phyloP scores from a whole-genome alignment of 2,329 filamentous ascomycete species.

The Cercospora canescens region DNA sequence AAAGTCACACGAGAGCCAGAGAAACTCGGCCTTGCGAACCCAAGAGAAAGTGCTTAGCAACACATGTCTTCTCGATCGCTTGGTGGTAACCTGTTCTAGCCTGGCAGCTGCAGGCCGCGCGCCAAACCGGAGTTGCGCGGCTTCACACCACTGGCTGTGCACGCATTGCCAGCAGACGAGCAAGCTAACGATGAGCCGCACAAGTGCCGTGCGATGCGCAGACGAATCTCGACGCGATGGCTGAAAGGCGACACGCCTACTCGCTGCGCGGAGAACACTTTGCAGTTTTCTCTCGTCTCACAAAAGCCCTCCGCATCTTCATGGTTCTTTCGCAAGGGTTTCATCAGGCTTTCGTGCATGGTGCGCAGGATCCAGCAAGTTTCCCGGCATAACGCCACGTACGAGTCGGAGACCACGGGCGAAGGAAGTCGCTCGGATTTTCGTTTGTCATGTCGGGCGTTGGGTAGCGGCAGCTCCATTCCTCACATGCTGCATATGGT shows the following conservation, averaged over 20 bases:
- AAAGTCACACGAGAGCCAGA: neutral
- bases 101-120: neutral
- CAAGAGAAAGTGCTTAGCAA: constrained; percentile 2
- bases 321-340: neutral
- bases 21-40: neutral
- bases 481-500: neutral
- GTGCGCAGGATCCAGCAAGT: neutral
- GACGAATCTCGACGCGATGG: neutral
- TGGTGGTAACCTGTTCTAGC: neutral
- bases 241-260: neutral
- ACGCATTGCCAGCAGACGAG: too few species aligned
- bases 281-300: neutral
- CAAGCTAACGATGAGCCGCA: neutral
- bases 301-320: neutral
- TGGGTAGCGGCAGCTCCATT: neutral
- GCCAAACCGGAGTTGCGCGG: neutral
- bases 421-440: too few species aligned
- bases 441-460: neutral
- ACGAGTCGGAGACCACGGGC: constrained; percentile 1
- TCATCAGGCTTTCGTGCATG: neutral
- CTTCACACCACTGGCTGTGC: neutral
- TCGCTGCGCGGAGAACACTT: neutral
- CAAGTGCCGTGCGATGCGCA: neutral
- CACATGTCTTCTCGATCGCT: neutral
- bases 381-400: neutral